Evolutionary conservation across 2,329 filamentous ascomycete genomes (phyloP), one percentile per base, ranked within the genome.

Genomic region (Colletotrichum melonis): DNA sequence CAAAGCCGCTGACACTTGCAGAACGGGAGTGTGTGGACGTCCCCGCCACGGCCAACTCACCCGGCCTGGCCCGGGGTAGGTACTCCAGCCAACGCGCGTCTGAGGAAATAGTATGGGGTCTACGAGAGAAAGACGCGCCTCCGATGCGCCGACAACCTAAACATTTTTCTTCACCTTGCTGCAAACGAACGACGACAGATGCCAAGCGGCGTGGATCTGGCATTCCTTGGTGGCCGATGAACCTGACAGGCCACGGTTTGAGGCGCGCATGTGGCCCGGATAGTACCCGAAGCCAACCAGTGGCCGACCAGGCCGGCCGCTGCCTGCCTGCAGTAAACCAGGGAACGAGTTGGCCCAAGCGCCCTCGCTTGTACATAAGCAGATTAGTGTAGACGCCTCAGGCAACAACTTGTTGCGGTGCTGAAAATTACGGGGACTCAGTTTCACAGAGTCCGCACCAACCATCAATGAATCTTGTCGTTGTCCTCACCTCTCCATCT

Each of bases 401-500:
- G 80, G 80, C 79, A 81, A 0, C 9, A 49, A 64, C 54, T 24
- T 59, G 35, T 58, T 67, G 46, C 72, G 83, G 84, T 86, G 83
- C 84, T 85, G 81, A 85, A 79, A 86, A 80, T 78, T 86, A 86
- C 84, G 76, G 80, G 81, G 79, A 73, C 74, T 73, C 76, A 56
- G 77, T 77, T 80, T 77, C 78, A 78, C 76, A 76, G 78, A 63
- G 46, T 63, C 84, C 76, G 84, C 84, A 86, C 84, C 81, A 83
- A 81, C 84, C 83, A 82, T 85, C 84, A 85, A 83, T 78, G 83
- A 84, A 86, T 85, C 84, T 86, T 86, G 84, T 83, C 83, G 84
- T 86, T 84, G 77, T 85, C 84, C 85, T 87, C 85, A 86, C 82
- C 79, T 86, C 86, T 80, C 85, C 84, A 85, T 86, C 84, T 85